Evolutionary conservation across 2,329 filamentous ascomycete genomes (phyloP).

Genomic region (Talaromyces sp.): DNA sequence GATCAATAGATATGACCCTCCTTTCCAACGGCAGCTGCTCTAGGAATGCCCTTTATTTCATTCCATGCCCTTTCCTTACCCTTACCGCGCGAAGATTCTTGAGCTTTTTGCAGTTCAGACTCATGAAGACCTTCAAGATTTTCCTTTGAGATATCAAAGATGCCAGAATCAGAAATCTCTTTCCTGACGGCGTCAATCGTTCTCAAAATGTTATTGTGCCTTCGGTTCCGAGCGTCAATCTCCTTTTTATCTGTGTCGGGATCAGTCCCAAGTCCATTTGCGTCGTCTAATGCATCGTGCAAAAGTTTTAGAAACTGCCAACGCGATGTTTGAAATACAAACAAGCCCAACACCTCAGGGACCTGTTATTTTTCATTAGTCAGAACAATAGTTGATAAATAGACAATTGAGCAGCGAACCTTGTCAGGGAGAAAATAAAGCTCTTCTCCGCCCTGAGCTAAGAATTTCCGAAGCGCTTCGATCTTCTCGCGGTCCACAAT

Average conservation of each 20-base stretch:
- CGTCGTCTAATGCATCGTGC: conserved; percentile 56
- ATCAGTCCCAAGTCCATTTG: conserved; percentile 43
- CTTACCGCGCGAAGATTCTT: conserved; percentile 3
- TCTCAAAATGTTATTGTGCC: conserved; percentile 64
- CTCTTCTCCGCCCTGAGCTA: conserved; percentile 71
- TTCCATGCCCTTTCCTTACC: conserved; percentile 20
- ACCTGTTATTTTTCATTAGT: conserved; percentile 47
- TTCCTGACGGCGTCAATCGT: conserved; percentile 72
- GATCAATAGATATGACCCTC: conserved; percentile 34
- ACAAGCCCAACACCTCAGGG: conserved; percentile 76
- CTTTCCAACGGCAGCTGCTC: conserved; percentile 38
- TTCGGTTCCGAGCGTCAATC: conserved; percentile 40
- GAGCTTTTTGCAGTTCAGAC: conserved; percentile 15
- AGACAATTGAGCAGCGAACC: conserved; percentile 26
- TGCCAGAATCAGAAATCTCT: conserved; percentile 75
- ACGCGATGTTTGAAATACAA: conserved; percentile 85
- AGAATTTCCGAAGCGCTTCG: conserved; percentile 73
- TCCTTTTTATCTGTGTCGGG: conserved; percentile 39
- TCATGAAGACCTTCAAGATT: not conserved
- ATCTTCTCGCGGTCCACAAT: conserved; percentile 89
- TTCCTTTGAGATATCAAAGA: conserved; percentile 69
- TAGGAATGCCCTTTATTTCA: conserved; percentile 61
- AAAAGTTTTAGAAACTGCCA: conserved; percentile 69
- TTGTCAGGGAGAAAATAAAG: conserved; percentile 66
- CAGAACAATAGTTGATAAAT: not conserved